phyloP scores from a whole-genome alignment of 371 early-diverging fungal genomes.

The Mortierella sp. region DNA sequence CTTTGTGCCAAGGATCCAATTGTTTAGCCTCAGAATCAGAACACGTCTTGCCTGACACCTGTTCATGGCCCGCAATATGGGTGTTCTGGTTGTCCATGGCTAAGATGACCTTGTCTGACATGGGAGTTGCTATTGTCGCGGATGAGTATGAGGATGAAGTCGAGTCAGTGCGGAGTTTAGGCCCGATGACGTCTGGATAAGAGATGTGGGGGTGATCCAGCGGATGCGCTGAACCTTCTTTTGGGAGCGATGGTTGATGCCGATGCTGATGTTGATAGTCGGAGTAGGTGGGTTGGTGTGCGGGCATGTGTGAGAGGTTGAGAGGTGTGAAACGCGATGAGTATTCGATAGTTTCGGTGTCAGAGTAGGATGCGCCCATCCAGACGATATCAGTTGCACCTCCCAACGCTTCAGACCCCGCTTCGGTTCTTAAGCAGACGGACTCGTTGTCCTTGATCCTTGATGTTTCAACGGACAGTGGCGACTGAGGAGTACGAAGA shows the following conservation, averaged over 20 bases:
- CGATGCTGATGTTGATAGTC: too few species aligned
- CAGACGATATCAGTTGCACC: too few species aligned
- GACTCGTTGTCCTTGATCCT: background rate
- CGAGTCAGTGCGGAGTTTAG: background rate
- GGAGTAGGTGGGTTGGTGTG: too few species aligned
- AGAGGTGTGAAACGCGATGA: background rate
- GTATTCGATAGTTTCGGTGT: background rate
- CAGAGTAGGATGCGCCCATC: background rate
- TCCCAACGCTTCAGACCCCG: too few species aligned
- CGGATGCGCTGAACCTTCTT: background rate
- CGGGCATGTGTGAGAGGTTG: background rate
- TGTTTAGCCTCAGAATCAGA: too few species aligned
- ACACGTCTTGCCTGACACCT: too few species aligned
- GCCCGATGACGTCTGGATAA: constrained; percentile 16
- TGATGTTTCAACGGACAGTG: constrained; percentile 17
- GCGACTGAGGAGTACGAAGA: constrained; percentile 1
- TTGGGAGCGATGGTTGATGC: too few species aligned
- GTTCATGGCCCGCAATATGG: too few species aligned
- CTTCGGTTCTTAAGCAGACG: background rate
- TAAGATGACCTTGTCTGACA: constrained; percentile 1
- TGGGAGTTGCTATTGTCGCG: background rate
- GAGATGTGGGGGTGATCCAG: constrained; percentile 44
- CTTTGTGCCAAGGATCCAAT: too few species aligned
- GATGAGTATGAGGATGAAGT: background rate
- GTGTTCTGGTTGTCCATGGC: background rate